These are phyloP conservation scores for Tothia fuscella DNA, from an alignment of 2,329 filamentous ascomycete species.

Conservation along the genomic window DNA sequence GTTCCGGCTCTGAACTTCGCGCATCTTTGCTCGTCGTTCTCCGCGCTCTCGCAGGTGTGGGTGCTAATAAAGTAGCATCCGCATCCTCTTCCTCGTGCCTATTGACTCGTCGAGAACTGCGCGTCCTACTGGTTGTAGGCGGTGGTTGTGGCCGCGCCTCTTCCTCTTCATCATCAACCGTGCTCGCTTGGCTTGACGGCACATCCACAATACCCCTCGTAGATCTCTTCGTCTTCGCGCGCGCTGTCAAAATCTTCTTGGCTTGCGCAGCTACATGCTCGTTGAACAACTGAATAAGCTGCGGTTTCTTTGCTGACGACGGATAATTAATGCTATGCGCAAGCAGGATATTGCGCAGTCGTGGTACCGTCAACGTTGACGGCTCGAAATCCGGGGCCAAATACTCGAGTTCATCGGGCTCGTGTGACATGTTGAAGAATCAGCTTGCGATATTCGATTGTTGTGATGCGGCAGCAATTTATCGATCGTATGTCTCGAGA, in stretches of 20 bases:
- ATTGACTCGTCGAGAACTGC: background rate
- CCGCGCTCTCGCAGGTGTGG: background rate
- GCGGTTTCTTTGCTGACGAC: conserved; percentile 79
- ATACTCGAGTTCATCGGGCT: conserved; percentile 65
- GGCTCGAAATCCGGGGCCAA: conserved; percentile 81
- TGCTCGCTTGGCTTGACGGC: conserved; percentile 52
- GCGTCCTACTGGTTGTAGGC: background rate
- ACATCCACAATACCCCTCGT: conserved; percentile 71
- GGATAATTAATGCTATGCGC: conserved; percentile 78
- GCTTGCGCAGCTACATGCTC: conserved; percentile 68
- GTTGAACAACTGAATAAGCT: conserved; percentile 76
- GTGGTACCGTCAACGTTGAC: conserved; percentile 69
- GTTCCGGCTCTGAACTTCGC: conserved; percentile 20
- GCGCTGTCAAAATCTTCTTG: conserved; percentile 60
- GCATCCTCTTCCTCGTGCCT: background rate
- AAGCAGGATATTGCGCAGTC: conserved; percentile 81
- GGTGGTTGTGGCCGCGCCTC: conserved; percentile 13
- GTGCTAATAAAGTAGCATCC: conserved; percentile 2
- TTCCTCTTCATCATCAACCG: conserved; percentile 39
- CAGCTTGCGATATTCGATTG: too few species aligned
- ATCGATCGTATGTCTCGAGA: too few species aligned
- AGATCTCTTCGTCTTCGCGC: conserved; percentile 70
- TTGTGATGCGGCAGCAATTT: too few species aligned
- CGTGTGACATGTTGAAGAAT: too few species aligned
- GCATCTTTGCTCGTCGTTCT: background rate